Base-by-base conservation (phyloP, 495 filamentous ascomycete genomes). In the Cercophora scortea region DNA sequence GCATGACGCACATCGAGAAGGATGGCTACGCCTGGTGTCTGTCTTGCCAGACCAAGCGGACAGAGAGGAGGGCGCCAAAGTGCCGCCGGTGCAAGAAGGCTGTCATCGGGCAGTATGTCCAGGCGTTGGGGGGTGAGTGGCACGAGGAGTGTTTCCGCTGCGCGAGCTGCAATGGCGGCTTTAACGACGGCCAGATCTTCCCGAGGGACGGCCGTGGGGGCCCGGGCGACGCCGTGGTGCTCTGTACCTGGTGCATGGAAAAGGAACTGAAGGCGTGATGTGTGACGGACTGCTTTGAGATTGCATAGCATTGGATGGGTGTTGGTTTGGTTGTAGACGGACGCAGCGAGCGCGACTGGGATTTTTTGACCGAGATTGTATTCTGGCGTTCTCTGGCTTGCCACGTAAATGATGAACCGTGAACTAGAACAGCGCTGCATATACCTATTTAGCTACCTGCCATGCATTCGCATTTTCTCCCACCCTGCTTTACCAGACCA, bases 11-110 rank as follows among this genome's bases (percentile, higher is more conserved):
- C 65, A 93, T 99, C 18, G 94, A 99, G 67, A 95, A 94, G 67
- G 92, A 97, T 57, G 92, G 92, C n/a, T 97, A 94, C 71, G 93
- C 93, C 34, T 99, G 94, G 94, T 99, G 93, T 67, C 80, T 97
- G 13, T 75, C 76, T 35, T 99, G 93, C 67, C 91, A 97, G 72
- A 90, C 89, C 35, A 91, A 90, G 54, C 81, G 94, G 19, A 96
- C 88, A 18, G 78, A 79, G 65, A 62, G 76, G 6, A 64, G 76
- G 19, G 85, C 85, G 13, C 83, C 89, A 18, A 90, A 92, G 68
- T 99, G 93, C 66, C 76, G 79, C 47, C 90, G 86, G 61, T 99
- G 93, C 67, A 80, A 80, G 61, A 83, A 79, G 59, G 88, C 89
- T 25, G 89, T 97, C 15, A 79, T 91, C 43, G 90, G 95, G 43